Evolutionary conservation across 306 rosid species (phyloP).

Genomic region (Rosa chinensis): DNA sequence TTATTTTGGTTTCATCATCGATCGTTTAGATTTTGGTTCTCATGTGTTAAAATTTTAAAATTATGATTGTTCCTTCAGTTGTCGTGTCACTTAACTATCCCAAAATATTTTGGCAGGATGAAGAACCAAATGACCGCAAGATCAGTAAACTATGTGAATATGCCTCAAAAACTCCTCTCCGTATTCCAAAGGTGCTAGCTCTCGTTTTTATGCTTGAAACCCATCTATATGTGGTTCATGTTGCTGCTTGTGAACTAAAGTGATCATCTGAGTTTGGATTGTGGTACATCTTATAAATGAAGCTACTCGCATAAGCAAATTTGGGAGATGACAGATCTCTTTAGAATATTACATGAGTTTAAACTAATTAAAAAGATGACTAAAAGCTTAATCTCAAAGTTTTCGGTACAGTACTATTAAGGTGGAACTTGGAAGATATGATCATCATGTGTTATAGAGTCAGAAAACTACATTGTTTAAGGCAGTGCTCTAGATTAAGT

Average conservation of each 20-base stretch:
- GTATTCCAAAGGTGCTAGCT: constrained; percentile 63
- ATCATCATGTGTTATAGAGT: background rate
- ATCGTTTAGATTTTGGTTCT: background rate
- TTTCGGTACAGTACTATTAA: background rate
- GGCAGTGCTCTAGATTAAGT: background rate
- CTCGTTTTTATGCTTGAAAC: background rate
- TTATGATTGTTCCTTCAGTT: constrained; percentile 1
- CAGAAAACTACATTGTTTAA: background rate
- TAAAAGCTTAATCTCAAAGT: background rate
- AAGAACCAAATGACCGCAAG: constrained; percentile 79
- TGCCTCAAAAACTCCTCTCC: constrained; percentile 83
- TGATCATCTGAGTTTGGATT: background rate
- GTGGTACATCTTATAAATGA: background rate
- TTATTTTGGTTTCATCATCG: background rate
- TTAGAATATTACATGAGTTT: background rate
- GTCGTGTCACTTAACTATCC: constrained; percentile 12
- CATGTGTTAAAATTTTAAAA: background rate
- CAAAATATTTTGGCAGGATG: constrained; percentile 48
- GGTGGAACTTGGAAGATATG: constrained; percentile 2
- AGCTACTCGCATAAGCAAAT: background rate
- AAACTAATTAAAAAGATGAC: background rate
- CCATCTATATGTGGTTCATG: background rate
- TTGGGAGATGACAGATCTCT: background rate
- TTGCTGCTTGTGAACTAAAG: background rate
- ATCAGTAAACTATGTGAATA: constrained; percentile 80